phyloP scores from a whole-genome alignment of 2,329 filamentous ascomycete species.

The Penicillium thymicola region DNA sequence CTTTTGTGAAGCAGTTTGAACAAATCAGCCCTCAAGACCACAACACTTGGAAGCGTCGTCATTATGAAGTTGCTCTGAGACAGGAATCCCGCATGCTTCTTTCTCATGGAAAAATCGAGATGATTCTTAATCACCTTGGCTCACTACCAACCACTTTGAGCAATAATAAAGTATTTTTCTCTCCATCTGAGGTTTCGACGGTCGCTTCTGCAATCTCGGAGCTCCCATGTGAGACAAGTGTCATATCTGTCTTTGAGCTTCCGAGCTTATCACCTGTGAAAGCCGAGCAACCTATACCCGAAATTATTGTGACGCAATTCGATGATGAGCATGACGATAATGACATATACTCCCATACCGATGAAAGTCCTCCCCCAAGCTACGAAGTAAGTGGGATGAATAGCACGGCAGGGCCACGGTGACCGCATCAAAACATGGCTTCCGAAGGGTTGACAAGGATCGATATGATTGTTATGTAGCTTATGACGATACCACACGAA shows the following conservation, averaged over 20 bases:
- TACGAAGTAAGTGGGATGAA: not conserved
- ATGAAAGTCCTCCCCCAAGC: not conserved
- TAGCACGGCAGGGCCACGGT: not conserved
- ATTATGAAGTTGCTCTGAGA: slow-evolving; percentile 14
- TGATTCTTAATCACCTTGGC: slow-evolving; percentile 18
- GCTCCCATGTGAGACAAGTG: not conserved
- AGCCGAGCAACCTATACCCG: not conserved
- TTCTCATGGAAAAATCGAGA: slow-evolving; percentile 18
- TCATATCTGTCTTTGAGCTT: not conserved
- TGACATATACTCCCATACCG: not conserved
- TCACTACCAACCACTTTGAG: not conserved
- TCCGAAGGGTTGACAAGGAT: not conserved
- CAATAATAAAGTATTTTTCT: not conserved
- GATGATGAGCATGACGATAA: not conserved
- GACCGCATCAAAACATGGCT: not conserved
- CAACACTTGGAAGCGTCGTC: slow-evolving; percentile 20
- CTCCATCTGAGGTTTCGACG: not conserved
- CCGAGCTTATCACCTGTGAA: not conserved
- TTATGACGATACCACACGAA: not conserved
- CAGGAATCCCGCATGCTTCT: slow-evolving; percentile 16
- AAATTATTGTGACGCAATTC: slow-evolving; percentile 5
- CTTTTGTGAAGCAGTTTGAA: slow-evolving; percentile 19
- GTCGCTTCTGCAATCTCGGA: not conserved
- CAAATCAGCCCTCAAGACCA: slow-evolving; percentile 14
- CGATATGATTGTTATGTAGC: not conserved